Evolutionary conservation across 306 rosid species (phyloP), one percentile per base, ranked within the genome.

Genomic region (Prunus armeniaca): DNA sequence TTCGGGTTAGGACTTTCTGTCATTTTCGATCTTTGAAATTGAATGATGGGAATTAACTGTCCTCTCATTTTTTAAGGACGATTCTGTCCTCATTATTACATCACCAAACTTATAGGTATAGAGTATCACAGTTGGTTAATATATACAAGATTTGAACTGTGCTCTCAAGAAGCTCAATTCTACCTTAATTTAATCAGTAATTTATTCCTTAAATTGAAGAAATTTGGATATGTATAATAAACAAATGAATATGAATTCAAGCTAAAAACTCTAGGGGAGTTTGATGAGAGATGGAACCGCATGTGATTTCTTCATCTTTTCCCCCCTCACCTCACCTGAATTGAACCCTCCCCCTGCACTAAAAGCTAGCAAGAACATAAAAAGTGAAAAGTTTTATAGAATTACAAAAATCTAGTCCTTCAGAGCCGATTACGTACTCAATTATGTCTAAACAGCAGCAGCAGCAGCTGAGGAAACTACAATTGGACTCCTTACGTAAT

Each of bases 401-500:
- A 56, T 56, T 24, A n/a, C 62, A 56, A 17, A 51, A 17, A 51
- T 17, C 38, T 34, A 5, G 38, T 34, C 38, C 38, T 34, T 34
- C n/a, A n/a, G 25, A 18, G 61, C 30, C 45, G 30, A 41, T 25
- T 22, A 2, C 12, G 3, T 49, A 24, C 61, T 46, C 9, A 9
- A 19, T 17, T 11, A n/a, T 34, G 13, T 19, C 70, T 32, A 52
- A 38, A 62, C 75, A 25, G 58, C 71, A 64, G 25, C 65, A 25
- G 72, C 73, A 3, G 79, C 70, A 10, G 84, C 84, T 20, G 75
- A 56, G n/a, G 73, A 60, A 73, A 88, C 84, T 18, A 82, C 81
- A 65, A 90, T 83, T 14, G 90, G 89, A 78, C 87, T 86, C 76
- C 91, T 89, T 2, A 90, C 93, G 30, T 81, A 68, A 80, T 88